Evolutionary conservation across 148 eudicot species (phyloP).

Genomic region (Vaccinium macrocarpon): DNA sequence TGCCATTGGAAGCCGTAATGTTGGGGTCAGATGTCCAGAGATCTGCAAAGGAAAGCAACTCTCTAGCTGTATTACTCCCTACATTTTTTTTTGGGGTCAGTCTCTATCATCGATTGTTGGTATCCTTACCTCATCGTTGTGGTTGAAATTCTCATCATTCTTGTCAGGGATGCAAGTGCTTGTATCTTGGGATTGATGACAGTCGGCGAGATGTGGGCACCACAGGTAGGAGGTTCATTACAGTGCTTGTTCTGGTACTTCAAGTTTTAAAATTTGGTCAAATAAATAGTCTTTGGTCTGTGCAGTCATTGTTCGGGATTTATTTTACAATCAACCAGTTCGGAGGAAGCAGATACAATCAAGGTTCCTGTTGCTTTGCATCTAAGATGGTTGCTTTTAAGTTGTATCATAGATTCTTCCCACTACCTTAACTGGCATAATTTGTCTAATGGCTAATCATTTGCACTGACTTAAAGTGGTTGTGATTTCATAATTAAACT

Average conservation of each 20-base stretch:
- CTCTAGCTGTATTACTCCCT: neutral
- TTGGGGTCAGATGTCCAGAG: neutral
- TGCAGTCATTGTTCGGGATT: constrained; percentile 84
- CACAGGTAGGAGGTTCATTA: constrained; percentile 47
- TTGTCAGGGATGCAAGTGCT: constrained; percentile 71
- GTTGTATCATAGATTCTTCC: neutral
- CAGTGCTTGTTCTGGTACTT: neutral
- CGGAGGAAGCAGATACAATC: constrained; percentile 78
- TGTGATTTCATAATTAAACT: constrained; percentile 21
- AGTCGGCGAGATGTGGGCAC: constrained; percentile 77
- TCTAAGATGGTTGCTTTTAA: neutral
- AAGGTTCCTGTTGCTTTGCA: constrained; percentile 44
- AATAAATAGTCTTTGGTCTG: constrained; percentile 10
- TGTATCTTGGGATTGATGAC: constrained; percentile 77
- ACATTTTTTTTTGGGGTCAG: neutral
- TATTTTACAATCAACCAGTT: constrained; percentile 97
- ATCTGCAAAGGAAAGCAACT: neutral
- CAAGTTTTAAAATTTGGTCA: neutral
- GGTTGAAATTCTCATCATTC: constrained; percentile 21
- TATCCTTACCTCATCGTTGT: neutral
- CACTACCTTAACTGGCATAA: neutral
- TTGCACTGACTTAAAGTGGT: constrained; percentile 10
- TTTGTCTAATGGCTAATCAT: neutral
- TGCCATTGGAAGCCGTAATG: neutral
- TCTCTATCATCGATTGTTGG: constrained; percentile 5